phyloP scores from a whole-genome alignment of 2,329 filamentous ascomycete genomes.

The Ophiostoma ulmi region DNA sequence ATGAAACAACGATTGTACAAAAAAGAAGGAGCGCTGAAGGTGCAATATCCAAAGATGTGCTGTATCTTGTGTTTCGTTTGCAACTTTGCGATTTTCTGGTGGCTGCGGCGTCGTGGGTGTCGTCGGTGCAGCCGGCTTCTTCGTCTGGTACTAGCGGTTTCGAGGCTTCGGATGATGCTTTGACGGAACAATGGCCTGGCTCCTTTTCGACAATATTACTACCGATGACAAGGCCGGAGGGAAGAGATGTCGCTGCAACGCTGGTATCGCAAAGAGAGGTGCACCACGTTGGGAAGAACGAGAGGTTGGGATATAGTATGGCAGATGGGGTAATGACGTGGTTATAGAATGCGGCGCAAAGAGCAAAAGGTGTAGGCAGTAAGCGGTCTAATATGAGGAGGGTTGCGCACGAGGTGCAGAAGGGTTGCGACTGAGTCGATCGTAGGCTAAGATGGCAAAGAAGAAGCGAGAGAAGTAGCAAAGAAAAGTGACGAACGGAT shows the following conservation, averaged over 20 bases:
- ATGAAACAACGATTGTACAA: background rate
- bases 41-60: background rate
- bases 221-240: background rate
- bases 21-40: background rate
- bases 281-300: background rate
- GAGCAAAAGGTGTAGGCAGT: background rate
- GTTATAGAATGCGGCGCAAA: background rate
- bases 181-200: background rate
- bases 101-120: background rate
- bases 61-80: background rate
- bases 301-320: background rate
- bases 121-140: background rate
- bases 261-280: background rate
- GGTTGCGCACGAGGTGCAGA: background rate
- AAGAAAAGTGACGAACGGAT: background rate
- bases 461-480: background rate
- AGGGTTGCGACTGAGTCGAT: background rate
- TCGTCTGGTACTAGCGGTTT: background rate
- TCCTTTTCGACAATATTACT: background rate
- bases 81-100: background rate
- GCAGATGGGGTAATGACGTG: background rate
- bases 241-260: background rate
- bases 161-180: background rate
- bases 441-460: background rate
- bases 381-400: background rate